Evolutionary conservation across 1,284 basidiomycete genomes (phyloP).

Genomic region (Pyrrhoderma lamaoense): DNA sequence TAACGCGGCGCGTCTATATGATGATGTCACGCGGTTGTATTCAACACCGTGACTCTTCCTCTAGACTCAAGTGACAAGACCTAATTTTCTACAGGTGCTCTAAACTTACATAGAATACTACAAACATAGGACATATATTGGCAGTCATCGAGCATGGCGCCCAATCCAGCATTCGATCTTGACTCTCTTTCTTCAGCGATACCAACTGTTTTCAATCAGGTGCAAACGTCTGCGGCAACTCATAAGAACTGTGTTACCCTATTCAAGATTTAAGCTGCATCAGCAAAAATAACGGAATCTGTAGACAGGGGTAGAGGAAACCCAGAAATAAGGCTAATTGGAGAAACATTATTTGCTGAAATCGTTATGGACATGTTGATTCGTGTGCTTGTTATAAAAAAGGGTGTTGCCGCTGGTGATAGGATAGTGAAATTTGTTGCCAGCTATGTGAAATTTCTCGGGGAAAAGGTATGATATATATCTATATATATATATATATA

Average conservation of each 20-base stretch:
- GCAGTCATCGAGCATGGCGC: slow-evolving; percentile 6
- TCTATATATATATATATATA: too few relatives aligned
- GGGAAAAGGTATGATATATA: too few relatives aligned
- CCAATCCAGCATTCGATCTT: slow-evolving; percentile 12
- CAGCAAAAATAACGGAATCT: slow-evolving; percentile 10
- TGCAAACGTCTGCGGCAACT: slow-evolving; percentile 16
- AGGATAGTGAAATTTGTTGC: slow-evolving; percentile 17
- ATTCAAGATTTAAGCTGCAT: slow-evolving; percentile 14
- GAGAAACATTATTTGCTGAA: slow-evolving; percentile 14
- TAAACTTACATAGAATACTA: too few relatives aligned
- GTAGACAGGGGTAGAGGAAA: slow-evolving; percentile 6
- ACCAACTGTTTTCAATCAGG: slow-evolving; percentile 15
- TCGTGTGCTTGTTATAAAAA: slow-evolving; percentile 17
- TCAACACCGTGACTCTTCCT: too few relatives aligned
- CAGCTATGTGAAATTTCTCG: slow-evolving; percentile 15
- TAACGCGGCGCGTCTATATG: too few relatives aligned
- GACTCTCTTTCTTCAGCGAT: slow-evolving; percentile 9
- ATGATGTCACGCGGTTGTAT: too few relatives aligned
- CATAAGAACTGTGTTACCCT: slow-evolving; percentile 19
- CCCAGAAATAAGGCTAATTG: slow-evolving; percentile 12
- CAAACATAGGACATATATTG: too few relatives aligned
- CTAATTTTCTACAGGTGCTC: too few relatives aligned
- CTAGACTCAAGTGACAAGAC: neutral
- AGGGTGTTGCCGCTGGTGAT: slow-evolving; percentile 14
- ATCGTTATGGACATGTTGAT: slow-evolving; percentile 17